Base-by-base conservation (phyloP, 2,329 filamentous ascomycete genomes). In the Calonectria ilicicola region DNA sequence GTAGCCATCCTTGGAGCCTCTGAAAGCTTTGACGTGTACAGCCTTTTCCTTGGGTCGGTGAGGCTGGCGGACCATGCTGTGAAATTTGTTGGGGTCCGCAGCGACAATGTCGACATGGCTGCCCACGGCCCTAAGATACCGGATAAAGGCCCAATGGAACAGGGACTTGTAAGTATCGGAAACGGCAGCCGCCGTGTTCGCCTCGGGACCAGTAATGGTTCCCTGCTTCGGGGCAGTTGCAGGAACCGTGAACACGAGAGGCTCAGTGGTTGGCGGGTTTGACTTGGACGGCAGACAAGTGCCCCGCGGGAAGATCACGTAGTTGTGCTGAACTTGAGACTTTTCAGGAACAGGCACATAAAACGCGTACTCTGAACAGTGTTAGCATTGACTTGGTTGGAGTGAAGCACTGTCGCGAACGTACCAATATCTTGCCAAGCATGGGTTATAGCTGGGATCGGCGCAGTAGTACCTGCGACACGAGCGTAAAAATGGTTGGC, bases 1-100 rank as follows among this genome's bases (percentile, higher is more conserved):
- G 75, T 89, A 93, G 0, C 92, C 92, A 72, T 94, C 92, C 80
- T 93, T 94, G 70, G 89, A 91, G 23, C 92, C 92, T 53, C 92
- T 86, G 82, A 93, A 93, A 1, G 89, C 92, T 77, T 89, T 91
- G 53, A 93, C 89, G 76, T 93, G 91, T 21, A 93, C 91, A 0
- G 91, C 91, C 78, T 88, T 89, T 75, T 93, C 92, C 65, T 85
- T 87, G 1, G 90, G 91, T 32, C 91, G 86, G 74, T 92, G 89
- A 7, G 89, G 81, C 77, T 92, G 91, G 65, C 87, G 87, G 17
- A 89, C 84, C 44, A 86, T 85, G 72, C 89, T 91, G 78, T 89
- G 87, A 78, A 93, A 93, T 21, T 90, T 85, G 71, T 85, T 86
- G 2, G 89, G 84, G 76, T 92, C 87, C 35, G 90, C 85, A 2